Evolutionary conservation across 1,284 basidiomycete genomes (phyloP).

Genomic region (Thelephora terrestris): DNA sequence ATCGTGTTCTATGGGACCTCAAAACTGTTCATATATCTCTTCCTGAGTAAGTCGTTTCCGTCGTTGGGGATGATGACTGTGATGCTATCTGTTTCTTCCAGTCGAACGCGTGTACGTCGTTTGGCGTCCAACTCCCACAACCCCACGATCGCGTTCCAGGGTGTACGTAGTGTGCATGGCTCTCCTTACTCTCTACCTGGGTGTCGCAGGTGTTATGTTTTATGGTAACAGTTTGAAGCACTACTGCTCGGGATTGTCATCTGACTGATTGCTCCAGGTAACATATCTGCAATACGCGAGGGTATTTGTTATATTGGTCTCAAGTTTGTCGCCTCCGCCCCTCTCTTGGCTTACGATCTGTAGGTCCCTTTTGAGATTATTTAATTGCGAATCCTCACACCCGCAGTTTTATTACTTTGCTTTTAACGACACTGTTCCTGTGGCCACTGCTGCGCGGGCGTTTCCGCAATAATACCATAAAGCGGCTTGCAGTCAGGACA

Average conservation of each 20-base stretch:
- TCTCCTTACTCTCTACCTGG: conserved; percentile 23
- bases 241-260: too few relatives aligned
- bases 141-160: conserved; percentile 20
- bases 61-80: background rate
- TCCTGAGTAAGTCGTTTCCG: conserved; percentile 19
- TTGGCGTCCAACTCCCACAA: conserved; percentile 15
- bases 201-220: conserved; percentile 23
- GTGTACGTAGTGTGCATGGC: conserved; percentile 26
- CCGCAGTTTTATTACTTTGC: conserved; percentile 28
- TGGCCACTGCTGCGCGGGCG: conserved; percentile 31
- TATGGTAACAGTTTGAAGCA: conserved; percentile 15
- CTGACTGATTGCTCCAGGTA: too few relatives aligned
- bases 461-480: conserved; percentile 25
- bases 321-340: conserved; percentile 26
- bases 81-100: conserved; percentile 7
- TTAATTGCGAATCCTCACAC: background rate
- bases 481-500: conserved; percentile 30
- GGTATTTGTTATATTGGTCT: conserved; percentile 36
- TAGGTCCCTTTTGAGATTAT: conserved; percentile 18
- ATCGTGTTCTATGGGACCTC: conserved; percentile 29
- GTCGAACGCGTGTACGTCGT: conserved; percentile 30
- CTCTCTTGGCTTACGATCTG: conserved; percentile 33
- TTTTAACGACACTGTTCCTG: conserved; percentile 36
- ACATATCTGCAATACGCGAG: conserved; percentile 21
- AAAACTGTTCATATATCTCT: conserved; percentile 30